Conservation (phyloP, 805 yeast species). For the Nematodospora valgi region DNA sequence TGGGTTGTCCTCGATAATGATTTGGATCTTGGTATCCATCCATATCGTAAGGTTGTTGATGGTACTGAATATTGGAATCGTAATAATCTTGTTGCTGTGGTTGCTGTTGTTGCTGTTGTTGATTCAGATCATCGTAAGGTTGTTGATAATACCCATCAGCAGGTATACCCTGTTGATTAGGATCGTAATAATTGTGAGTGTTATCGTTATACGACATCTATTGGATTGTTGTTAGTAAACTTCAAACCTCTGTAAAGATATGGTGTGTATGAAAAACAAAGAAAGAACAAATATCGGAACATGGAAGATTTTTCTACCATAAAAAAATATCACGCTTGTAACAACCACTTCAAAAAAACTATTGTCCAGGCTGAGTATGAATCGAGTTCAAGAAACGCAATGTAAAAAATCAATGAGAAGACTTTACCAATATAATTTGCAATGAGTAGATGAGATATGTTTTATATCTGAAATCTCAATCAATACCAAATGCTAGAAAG, state of each 20-base stretch:
- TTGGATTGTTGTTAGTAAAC: conserved; percentile 8
- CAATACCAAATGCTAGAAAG: too few species aligned
- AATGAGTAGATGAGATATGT: too few species aligned
- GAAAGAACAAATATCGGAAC: not conserved
- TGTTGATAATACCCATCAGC: conserved; percentile 31
- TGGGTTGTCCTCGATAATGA: conserved; percentile 11
- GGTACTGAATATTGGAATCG: conserved; percentile 43
- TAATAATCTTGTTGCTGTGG: conserved; percentile 46
- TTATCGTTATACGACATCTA: conserved; percentile 62
- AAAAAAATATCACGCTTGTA: too few species aligned
- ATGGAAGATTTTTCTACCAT: too few species aligned
- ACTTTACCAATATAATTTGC: too few species aligned
- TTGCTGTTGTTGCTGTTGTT: conserved; percentile 20
- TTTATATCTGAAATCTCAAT: too few species aligned
- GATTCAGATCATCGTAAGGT: conserved; percentile 9
- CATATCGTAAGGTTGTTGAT: conserved; percentile 49
- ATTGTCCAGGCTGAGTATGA: too few species aligned
- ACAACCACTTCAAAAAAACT: too few species aligned
- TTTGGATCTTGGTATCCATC: conserved; percentile 41
- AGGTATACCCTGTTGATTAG: conserved; percentile 33
- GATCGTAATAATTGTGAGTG: conserved; percentile 44
- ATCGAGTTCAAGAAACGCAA: too few species aligned
- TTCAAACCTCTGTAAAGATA: too few species aligned
- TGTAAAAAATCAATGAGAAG: too few species aligned
- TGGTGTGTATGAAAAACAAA: conserved; percentile 1